Percentiles rank a stretch among this genome's conserved stretches.
These are phyloP conservation scores for Stephania japonica DNA, from an alignment of 164 flowering plant species.

Conservation along the genomic window DNA sequence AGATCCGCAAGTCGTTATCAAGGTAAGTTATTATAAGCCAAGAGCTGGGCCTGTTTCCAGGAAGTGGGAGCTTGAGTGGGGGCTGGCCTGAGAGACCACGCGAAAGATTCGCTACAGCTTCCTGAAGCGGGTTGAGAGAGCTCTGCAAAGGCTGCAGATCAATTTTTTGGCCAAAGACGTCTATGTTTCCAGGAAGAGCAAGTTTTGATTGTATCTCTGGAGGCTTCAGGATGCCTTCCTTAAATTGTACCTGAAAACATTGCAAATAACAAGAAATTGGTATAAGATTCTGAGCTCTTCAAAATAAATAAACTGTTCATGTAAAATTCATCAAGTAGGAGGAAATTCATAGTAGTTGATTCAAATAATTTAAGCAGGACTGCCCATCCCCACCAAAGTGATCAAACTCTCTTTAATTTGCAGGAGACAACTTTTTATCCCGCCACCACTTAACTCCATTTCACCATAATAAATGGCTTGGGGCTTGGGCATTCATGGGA, in stretches of 20 bases:
- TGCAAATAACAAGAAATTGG: background rate
- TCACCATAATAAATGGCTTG: no score
- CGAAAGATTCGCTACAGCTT: conserved; percentile 46
- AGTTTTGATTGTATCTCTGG: conserved; percentile 74
- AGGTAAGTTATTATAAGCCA: conserved; percentile 87
- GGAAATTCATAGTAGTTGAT: background rate
- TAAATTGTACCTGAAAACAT: conserved; percentile 61
- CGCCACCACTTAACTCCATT: no score
- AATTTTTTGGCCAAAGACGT: conserved; percentile 74
- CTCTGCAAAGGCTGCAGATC: conserved; percentile 56
- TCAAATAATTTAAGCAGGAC: background rate
- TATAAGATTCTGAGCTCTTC: background rate
- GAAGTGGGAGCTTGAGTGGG: conserved; percentile 72
- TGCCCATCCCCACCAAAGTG: background rate
- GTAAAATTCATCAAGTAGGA: background rate
- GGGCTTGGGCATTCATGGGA: background rate
- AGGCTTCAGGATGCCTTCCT: conserved; percentile 77
- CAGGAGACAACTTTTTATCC: no score
- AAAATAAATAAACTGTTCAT: background rate
- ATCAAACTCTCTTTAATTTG: no score
- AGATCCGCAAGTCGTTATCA: conserved; percentile 75
- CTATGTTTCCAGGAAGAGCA: conserved; percentile 59
- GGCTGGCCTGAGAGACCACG: conserved; percentile 75
- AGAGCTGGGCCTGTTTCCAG: conserved; percentile 62
- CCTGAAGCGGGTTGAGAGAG: conserved; percentile 61